phyloP scores from a whole-genome alignment of 225 moss, liverwort and hornwort species.

The Takakia lepidozioides region DNA sequence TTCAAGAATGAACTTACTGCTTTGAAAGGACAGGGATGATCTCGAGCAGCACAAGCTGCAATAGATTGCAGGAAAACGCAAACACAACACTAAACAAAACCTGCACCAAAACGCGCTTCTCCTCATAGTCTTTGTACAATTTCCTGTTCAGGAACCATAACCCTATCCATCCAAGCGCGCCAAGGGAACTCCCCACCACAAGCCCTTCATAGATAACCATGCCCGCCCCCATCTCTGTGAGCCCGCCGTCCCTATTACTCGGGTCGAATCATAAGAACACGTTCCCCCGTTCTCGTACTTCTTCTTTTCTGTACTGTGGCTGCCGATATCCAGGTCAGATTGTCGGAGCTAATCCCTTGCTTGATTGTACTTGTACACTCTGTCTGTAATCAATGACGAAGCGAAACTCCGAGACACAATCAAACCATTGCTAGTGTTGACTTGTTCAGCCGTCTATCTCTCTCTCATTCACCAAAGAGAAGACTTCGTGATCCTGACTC shows the following conservation, averaged over 20 bases:
- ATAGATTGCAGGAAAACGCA: slow-evolving; percentile 59
- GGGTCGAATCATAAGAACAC: slow-evolving; percentile 5
- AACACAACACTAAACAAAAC: slow-evolving; percentile 57
- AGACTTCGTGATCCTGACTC: too few species aligned
- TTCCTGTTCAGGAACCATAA: slow-evolving; percentile 64
- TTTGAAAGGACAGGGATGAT: slow-evolving; percentile 52
- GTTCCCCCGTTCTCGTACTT: neutral
- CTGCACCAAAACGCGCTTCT: slow-evolving; percentile 62
- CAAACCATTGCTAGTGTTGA: too few species aligned
- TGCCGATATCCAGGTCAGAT: too few species aligned
- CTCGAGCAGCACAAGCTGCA: slow-evolving; percentile 60
- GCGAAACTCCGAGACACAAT: too few species aligned
- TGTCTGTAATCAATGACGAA: too few species aligned
- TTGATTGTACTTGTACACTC: too few species aligned
- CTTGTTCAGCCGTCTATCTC: too few species aligned
- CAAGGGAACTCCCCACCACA: slow-evolving; percentile 30
- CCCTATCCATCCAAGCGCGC: slow-evolving; percentile 50
- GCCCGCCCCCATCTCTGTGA: slow-evolving; percentile 26
- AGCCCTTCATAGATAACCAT: slow-evolving; percentile 32
- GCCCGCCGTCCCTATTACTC: neutral
- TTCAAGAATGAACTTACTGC: slow-evolving; percentile 16
- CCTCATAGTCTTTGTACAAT: slow-evolving; percentile 61
- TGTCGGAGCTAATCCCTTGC: too few species aligned
- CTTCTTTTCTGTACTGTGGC: neutral
- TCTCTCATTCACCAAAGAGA: too few species aligned